These are phyloP conservation scores for Monosporascus cannonballus DNA, from an alignment of 2,329 filamentous ascomycete genomes.

Conservation along the genomic window DNA sequence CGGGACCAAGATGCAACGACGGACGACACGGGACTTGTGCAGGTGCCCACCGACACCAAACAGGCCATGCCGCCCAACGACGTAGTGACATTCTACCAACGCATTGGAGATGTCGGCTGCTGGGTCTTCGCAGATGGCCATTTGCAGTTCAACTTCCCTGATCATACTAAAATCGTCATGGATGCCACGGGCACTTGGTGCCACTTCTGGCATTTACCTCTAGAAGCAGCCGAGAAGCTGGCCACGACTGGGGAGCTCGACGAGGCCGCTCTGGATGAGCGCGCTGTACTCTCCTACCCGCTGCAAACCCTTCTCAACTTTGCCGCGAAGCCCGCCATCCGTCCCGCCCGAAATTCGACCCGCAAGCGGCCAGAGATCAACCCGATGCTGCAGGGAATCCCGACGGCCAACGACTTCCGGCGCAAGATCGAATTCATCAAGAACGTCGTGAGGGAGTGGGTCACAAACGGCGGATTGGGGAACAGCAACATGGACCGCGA, in stretches of 20 bases:
- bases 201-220: conserved; percentile 70
- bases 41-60: conserved; percentile 33
- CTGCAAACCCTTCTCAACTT: conserved; percentile 70
- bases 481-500: conserved; percentile 54
- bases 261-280: conserved; percentile 63
- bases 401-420: conserved; percentile 66
- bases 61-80: conserved; percentile 42
- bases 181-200: conserved; percentile 69
- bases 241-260: conserved; percentile 60
- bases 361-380: conserved; percentile 56
- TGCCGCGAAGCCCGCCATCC: conserved; percentile 38
- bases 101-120: conserved; percentile 73
- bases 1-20: conserved; percentile 56
- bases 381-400: conserved; percentile 55
- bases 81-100: conserved; percentile 74
- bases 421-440: conserved; percentile 70
- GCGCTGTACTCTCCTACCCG: conserved; percentile 65
- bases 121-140: conserved; percentile 79
- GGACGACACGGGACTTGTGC: conserved; percentile 38
- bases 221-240: conserved; percentile 63
- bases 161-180: conserved; percentile 79
- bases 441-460: conserved; percentile 65
- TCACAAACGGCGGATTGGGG: conserved; percentile 62
- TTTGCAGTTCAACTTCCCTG: conserved; percentile 82
- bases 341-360: conserved; percentile 36